Evolutionary conservation across 2,329 filamentous ascomycete genomes (phyloP), one percentile per base, ranked within the genome.

Genomic region (Sporothrix curviconia): DNA sequence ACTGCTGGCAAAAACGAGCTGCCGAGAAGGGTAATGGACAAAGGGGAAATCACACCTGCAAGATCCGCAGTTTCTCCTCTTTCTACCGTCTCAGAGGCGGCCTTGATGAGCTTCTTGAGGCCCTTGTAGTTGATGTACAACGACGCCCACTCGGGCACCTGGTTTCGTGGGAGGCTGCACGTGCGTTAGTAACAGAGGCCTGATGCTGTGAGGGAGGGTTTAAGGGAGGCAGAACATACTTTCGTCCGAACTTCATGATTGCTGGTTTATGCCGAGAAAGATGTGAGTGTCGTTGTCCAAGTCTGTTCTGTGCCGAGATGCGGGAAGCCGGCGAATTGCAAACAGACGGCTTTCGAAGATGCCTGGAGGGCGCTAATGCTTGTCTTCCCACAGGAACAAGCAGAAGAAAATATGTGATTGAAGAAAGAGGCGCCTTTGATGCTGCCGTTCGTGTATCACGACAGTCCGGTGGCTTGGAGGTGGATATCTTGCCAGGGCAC

Each of bases 101-200:
- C 82, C 66, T 96, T 97, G 75, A 99, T 92, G 63, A 96, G 82
- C 77, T 94, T 96, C 79, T 99, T 99, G 66, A 97, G 77, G 65
- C 86, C 85, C 70, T 92, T 94, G 77, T 95, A 95, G 74, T 94
- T 85, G 76, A 94, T 92, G 70, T 95, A 95, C 32, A 80, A 85
- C 58, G 85, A 78, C 55, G 88, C 86, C 90, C 90, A 95, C 74
- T 92, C 89, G 49, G 89, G 90, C 67, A 94, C 89, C 74, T 92
- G 88, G 68, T 92, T 91, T 49, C 88, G 84, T 17, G 89, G 83
- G 56, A 95, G 79, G 62, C 66, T 65, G 56, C 14, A 17, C 14
- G 9, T 7, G 39, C 28, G 55, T 55, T 9, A 56, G 52, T 36
- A 24, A 22, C 15, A 52, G 30, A 42, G n/a, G 15, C 4, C 19